Percentiles rank a stretch among this genome's conserved stretches.
Conservation (phyloP, 2,329 filamentous ascomycete species). For the Colletotrichum costaricense region DNA sequence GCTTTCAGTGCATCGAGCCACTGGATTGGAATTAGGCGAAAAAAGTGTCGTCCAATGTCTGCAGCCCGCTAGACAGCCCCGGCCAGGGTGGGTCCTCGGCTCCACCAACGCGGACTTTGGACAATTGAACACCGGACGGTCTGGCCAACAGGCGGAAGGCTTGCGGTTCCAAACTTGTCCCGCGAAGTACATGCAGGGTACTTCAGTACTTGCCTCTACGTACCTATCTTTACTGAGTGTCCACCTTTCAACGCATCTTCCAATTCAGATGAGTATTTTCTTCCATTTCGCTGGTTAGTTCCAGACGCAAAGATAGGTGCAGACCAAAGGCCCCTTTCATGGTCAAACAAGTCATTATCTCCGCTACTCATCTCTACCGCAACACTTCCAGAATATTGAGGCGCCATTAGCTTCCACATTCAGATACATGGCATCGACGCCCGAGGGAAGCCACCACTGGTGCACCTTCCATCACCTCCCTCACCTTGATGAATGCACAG, state of each 20-base stretch:
- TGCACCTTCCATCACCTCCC: background rate
- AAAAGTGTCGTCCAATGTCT: background rate
- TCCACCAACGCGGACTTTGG: background rate
- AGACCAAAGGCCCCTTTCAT: no score
- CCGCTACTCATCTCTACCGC: no score
- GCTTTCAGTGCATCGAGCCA: background rate
- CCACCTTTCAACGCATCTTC: no score
- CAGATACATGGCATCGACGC: background rate
- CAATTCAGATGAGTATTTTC: no score
- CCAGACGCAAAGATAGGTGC: no score
- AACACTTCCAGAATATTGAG: background rate
- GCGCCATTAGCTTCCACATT: background rate
- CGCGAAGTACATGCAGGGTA: background rate
- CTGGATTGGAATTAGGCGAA: slow-evolving; percentile 13
- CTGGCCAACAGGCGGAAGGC: background rate
- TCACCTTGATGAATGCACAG: background rate
- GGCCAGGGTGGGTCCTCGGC: background rate
- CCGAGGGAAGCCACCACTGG: background rate
- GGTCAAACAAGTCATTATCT: no score
- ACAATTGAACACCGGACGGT: background rate
- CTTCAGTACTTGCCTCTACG: no score
- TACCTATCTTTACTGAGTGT: no score
- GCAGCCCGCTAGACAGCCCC: background rate
- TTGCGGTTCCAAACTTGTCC: background rate
- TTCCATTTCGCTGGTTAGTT: no score